Percentiles rank a stretch among this genome's conserved stretches.
These are phyloP conservation scores for Colletotrichum trifolii DNA, from an alignment of 2,329 filamentous ascomycete genomes.

Conservation along the genomic window DNA sequence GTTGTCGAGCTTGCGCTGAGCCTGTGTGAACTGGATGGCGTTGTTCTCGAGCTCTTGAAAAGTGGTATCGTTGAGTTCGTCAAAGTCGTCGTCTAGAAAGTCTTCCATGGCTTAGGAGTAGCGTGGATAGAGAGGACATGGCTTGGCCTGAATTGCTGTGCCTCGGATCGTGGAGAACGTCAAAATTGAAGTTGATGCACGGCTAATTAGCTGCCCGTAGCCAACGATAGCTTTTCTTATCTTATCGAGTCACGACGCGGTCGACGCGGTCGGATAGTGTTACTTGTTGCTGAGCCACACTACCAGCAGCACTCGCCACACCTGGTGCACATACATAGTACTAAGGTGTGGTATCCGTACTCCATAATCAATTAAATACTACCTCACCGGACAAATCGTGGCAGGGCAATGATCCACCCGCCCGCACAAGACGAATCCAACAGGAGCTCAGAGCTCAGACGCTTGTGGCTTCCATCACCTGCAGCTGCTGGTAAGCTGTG, in stretches of 20 bases:
- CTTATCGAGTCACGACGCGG: conserved; percentile 18
- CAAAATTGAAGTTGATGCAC: too few species aligned
- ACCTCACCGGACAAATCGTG: too few species aligned
- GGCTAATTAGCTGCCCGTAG: too few species aligned
- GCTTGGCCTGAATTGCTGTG: too few species aligned
- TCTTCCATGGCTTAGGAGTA: conserved; percentile 58
- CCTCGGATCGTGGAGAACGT: too few species aligned
- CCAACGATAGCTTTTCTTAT: conserved; percentile 8
- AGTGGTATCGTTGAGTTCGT: conserved; percentile 66
- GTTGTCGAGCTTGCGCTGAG: conserved; percentile 45
- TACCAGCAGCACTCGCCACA: neutral
- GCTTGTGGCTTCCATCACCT: neutral
- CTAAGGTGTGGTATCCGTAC: too few species aligned
- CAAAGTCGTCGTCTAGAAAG: conserved; percentile 73
- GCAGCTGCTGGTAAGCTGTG: neutral
- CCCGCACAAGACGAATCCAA: neutral
- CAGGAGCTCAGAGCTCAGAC: conserved; percentile 13
- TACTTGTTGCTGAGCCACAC: neutral
- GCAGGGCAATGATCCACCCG: too few species aligned
- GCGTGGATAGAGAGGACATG: neutral
- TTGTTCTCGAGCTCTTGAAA: conserved; percentile 73
- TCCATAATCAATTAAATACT: too few species aligned
- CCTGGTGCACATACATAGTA: neutral
- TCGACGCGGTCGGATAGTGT: too few species aligned
- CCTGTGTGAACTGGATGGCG: conserved; percentile 71